Evolutionary conservation across 371 early-diverging fungal genomes (phyloP), one percentile per base, ranked within the genome.

Genomic region (Chytridium lagenaria): DNA sequence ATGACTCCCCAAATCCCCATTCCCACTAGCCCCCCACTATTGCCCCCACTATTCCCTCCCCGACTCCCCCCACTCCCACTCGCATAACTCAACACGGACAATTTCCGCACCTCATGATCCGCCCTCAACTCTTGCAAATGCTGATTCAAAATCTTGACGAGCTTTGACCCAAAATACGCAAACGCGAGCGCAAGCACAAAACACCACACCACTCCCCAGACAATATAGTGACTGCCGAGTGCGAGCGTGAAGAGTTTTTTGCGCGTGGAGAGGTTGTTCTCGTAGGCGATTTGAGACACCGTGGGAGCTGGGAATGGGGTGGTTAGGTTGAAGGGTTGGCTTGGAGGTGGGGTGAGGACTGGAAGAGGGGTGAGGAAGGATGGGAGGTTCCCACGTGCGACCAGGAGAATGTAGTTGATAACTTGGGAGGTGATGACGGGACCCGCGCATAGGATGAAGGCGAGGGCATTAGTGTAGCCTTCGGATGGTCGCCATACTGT

Each of bases 381-480:
- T 22, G 55, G 55, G 55, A 52, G 55, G 55, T 52, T 12, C 5
- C n/a, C 12, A 5, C 26, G 7, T 12, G 55, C 12, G 5, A 23
- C 12, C n/a, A 52, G 55, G 5, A 52, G 55, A 26, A 5, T 52
- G 55, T 52, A 52, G n/a, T 15, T 23, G 12, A 52, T 23, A 5
- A 7, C 55, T 5, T 15, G 23, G 23, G 7, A 15, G n/a, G 26
- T 26, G 12, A 52, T 7, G 12, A 52, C 26, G 12, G 55, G 55
- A 22, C 55, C 55, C 16, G 23, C 26, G 55, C 55, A 52, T 7
- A 52, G 55, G 26, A 26, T 52, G 16, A 52, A n/a, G 55, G n/a
- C 55, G 55, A 52, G n/a, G n/a, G 55, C 55, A 23, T 52, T 52
- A 23, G 55, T 52, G 55, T 52, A 52, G 12, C 55, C 55, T 22